These are phyloP conservation scores for Aspergillus homomorphus DNA, from an alignment of 495 filamentous ascomycete genomes.

Conservation along the genomic window DNA sequence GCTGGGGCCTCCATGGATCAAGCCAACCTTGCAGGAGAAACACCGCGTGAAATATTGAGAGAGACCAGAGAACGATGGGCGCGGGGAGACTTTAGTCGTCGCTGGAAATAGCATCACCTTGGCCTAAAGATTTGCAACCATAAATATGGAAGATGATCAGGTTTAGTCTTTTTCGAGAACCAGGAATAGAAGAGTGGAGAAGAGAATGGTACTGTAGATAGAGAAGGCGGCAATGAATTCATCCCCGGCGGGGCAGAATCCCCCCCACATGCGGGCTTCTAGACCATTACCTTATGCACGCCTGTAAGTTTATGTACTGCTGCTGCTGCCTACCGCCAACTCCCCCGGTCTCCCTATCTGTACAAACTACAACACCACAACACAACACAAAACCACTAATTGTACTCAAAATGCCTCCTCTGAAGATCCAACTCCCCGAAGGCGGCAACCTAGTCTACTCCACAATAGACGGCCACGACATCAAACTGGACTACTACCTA, in stretches of 20 bases:
- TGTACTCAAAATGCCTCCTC: neutral
- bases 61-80: no score
- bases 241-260: neutral
- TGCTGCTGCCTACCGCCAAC: neutral
- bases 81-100: no score
- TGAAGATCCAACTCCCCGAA: neutral
- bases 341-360: no score
- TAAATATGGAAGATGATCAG: no score
- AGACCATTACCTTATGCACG: neutral
- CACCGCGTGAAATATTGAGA: no score
- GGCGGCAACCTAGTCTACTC: constrained; percentile 24
- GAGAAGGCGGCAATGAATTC: neutral
- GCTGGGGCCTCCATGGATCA: no score
- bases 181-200: no score
- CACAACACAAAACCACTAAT: neutral
- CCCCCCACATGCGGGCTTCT: neutral
- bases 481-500: constrained; percentile 32
- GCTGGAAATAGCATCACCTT: no score
- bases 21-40: no score
- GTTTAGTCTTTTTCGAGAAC: no score
- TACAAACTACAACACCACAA: neutral
- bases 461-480: constrained; percentile 28
- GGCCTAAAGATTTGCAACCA: no score
- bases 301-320: neutral
- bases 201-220: no score